phyloP scores from a whole-genome alignment of 2,329 filamentous ascomycete species.

The Aspergillus glaucus region DNA sequence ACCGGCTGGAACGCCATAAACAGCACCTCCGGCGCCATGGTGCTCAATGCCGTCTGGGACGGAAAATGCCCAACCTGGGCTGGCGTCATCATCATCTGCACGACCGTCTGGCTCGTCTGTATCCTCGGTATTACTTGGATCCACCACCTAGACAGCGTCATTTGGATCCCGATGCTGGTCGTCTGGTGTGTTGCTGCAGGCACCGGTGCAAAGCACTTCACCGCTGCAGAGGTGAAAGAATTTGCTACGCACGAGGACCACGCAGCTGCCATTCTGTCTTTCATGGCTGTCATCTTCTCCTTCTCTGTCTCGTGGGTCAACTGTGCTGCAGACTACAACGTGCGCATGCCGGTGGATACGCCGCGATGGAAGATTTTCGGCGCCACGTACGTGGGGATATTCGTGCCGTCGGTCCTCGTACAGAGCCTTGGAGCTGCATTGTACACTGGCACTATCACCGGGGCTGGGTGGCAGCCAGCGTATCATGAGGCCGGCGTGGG shows the following conservation, averaged over 20 bases:
- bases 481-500: slow-evolving; percentile 23
- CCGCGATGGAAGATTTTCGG: slow-evolving; percentile 27
- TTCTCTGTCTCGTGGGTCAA: slow-evolving; percentile 35
- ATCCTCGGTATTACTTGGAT: slow-evolving; percentile 34
- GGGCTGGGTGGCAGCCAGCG: slow-evolving; percentile 21
- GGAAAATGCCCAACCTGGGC: slow-evolving; percentile 32
- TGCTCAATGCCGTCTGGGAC: slow-evolving; percentile 30
- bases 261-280: slow-evolving; percentile 29
- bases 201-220: slow-evolving; percentile 29
- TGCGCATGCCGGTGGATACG: slow-evolving; percentile 32
- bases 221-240: slow-evolving; percentile 18
- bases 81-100: slow-evolving; percentile 34
- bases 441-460: slow-evolving; percentile 24
- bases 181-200: slow-evolving; percentile 35
- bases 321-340: slow-evolving; percentile 34
- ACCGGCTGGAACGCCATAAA: slow-evolving; percentile 37
- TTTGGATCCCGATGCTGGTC: slow-evolving; percentile 33
- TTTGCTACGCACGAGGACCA: slow-evolving; percentile 20
- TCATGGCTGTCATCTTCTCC: slow-evolving; percentile 32
- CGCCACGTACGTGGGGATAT: slow-evolving; percentile 7
- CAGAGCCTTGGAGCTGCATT: slow-evolving; percentile 28
- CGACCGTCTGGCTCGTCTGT: slow-evolving; percentile 32
- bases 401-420: slow-evolving; percentile 26
- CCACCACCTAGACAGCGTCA: slow-evolving; percentile 29
- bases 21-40: slow-evolving; percentile 31